Evolutionary conservation across 148 eudicot species (phyloP).

Genomic region (Camellia lanceoleosa): DNA sequence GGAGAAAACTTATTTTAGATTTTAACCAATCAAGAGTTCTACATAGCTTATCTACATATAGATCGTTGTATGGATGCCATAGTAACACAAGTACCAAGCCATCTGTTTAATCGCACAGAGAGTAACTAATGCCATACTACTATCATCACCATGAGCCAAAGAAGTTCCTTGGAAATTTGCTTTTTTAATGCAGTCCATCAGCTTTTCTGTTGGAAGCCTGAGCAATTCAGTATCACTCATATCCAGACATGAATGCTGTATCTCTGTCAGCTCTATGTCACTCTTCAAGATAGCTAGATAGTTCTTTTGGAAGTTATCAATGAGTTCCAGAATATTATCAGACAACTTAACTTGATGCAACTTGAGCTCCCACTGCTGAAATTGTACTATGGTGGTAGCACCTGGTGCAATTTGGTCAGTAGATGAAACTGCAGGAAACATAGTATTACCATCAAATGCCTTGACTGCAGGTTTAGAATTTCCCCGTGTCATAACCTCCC

Average conservation of each 20-base stretch:
- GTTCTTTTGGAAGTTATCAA: slow-evolving; percentile 34
- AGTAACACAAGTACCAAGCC: slow-evolving; percentile 64
- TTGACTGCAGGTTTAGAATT: slow-evolving; percentile 28
- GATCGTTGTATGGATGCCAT: slow-evolving; percentile 50
- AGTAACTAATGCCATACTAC: slow-evolving; percentile 23
- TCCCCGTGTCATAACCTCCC: slow-evolving; percentile 28
- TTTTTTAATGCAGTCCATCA: slow-evolving; percentile 36
- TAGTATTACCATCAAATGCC: slow-evolving; percentile 25
- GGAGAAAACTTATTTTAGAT: slow-evolving; percentile 38
- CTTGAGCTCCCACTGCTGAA: slow-evolving; percentile 35
- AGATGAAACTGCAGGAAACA: slow-evolving; percentile 24
- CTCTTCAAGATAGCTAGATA: slow-evolving; percentile 40
- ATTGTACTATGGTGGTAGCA: slow-evolving; percentile 24
- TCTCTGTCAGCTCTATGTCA: slow-evolving; percentile 27
- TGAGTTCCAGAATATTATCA: slow-evolving; percentile 33
- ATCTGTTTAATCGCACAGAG: slow-evolving; percentile 63
- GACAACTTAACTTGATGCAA: slow-evolving; percentile 49
- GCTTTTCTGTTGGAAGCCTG: slow-evolving; percentile 44
- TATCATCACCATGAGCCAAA: slow-evolving; percentile 28
- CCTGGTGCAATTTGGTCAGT: slow-evolving; percentile 25
- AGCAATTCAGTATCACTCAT: slow-evolving; percentile 33
- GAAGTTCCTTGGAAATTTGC: slow-evolving; percentile 18
- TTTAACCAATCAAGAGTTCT: slow-evolving; percentile 32
- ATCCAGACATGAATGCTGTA: slow-evolving; percentile 18
- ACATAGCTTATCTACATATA: slow-evolving; percentile 34